A percentile compares a stretch with the other conserved stretches of the same genome.
These are phyloP conservation scores for Myrica gale DNA, from an alignment of 306 rosid species.

Conservation along the genomic window DNA sequence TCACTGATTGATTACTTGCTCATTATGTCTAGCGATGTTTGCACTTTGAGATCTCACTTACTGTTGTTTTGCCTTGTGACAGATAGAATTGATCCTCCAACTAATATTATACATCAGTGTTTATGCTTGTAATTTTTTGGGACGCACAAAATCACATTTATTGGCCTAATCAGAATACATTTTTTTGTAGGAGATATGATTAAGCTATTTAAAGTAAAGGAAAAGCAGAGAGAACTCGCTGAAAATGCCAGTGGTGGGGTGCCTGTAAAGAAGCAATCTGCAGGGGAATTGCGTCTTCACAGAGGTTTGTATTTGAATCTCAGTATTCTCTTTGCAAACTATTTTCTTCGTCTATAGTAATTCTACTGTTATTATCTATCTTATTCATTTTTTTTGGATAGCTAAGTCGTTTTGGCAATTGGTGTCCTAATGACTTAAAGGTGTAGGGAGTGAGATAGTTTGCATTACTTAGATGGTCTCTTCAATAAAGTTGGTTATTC, in stretches of 20 bases:
- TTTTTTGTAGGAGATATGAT: constrained; percentile 66
- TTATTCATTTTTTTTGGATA: neutral
- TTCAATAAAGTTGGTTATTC: neutral
- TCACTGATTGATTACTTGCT: neutral
- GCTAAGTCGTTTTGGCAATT: neutral
- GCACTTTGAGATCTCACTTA: neutral
- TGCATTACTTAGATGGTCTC: neutral
- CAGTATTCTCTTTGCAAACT: neutral
- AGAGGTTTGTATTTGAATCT: constrained; percentile 47
- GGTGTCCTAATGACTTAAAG: neutral
- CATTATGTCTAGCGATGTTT: neutral
- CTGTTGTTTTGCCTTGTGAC: constrained; percentile 5
- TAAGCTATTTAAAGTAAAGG: constrained; percentile 85
- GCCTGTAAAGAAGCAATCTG: constrained; percentile 76
- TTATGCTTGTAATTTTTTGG: constrained; percentile 3
- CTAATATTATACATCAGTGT: neutral
- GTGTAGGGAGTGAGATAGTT: neutral
- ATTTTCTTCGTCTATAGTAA: neutral
- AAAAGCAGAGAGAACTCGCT: constrained; percentile 84
- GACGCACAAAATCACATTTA: neutral
- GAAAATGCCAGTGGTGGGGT: constrained; percentile 67
- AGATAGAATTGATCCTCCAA: neutral
- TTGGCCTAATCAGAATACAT: constrained; percentile 19
- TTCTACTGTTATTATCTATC: neutral
- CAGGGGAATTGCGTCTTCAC: constrained; percentile 95